Evolutionary conservation across 176 grass and related monocot genomes (phyloP), one percentile per base, ranked within the genome.

Genomic region (Sorghum bicolor): DNA sequence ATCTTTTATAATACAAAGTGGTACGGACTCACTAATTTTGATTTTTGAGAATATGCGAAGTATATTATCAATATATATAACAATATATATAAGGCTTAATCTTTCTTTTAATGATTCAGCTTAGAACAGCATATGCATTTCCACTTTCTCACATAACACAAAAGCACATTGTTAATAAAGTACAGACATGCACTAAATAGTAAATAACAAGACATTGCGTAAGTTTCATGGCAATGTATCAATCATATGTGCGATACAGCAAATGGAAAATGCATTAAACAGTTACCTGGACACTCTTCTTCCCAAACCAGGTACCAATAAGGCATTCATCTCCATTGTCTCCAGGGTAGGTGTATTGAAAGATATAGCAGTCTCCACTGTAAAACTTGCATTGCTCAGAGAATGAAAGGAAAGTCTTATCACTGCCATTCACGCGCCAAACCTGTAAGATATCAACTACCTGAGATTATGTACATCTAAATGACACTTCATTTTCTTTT

Each of bases 331-430:
- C 96, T 61, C 89, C 92, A 34, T 89, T 87, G 3, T 95, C 91
- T 74, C 93, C 96, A 83, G 93, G 84, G 84, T 98, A 98, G 80
- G 83, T 91, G 88, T 98, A 98, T 90, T 94, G 96, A 83, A 98
- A 98, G 22, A 98, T 92, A 81, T 96, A 95, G 71, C 96, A 98
- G 76, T 98, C 96, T 66, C 96, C 96, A 87, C 89, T 95, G 70
- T 90, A 98, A 89, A 99, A 99, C 87, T 94, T 99, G 90, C 89
- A 94, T 88, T 99, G 96, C 70, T 99, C 93, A 28, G 91, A 92
- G 83, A 94, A 90, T 70, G 93, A 88, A 69, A 99, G 87, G 61
- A 95, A 90, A 76, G 72, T 82, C 75, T 99, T 99, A 67, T 96
- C 89, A 14, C 89, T 90, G 34, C 90, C 89, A 83, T 99, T 94